These are phyloP conservation scores for Microdochium paspali DNA, from an alignment of 2,329 filamentous ascomycete species.

Conservation along the genomic window DNA sequence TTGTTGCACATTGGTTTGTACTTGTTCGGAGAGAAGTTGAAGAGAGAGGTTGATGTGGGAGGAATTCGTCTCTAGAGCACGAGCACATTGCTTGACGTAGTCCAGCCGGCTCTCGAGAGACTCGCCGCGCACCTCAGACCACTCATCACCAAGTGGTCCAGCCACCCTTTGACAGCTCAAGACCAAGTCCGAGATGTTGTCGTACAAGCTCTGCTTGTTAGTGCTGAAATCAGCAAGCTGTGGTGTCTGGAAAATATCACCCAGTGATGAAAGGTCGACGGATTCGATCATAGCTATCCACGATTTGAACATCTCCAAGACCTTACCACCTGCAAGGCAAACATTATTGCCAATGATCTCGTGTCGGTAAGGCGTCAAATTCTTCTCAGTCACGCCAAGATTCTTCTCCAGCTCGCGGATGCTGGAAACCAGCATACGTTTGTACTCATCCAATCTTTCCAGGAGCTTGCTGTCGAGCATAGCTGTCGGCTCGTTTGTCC, in stretches of 20 bases:
- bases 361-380: constrained; percentile 71
- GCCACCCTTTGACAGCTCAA: constrained; percentile 86
- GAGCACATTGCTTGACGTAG: constrained; percentile 66
- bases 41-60: constrained; percentile 83
- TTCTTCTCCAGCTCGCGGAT: constrained; percentile 83
- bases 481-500: constrained; percentile 59
- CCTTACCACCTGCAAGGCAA: constrained; percentile 67
- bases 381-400: constrained; percentile 67
- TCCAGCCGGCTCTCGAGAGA: constrained; percentile 80
- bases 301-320: constrained; percentile 80
- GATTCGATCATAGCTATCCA: constrained; percentile 90
- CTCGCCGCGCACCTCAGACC: constrained; percentile 85
- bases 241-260: constrained; percentile 70
- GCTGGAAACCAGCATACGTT: constrained; percentile 74
- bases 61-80: constrained; percentile 77
- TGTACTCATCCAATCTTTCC: constrained; percentile 77
- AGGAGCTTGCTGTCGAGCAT: constrained; percentile 68
- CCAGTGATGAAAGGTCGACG: constrained; percentile 74
- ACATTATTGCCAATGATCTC: constrained; percentile 73
- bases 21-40: constrained; percentile 76
- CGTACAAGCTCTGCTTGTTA: constrained; percentile 90
- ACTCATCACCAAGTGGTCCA: constrained; percentile 86
- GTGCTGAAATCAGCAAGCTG: constrained; percentile 79
- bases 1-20: constrained; percentile 47
- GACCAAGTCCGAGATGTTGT: constrained; percentile 83